Conservation (phyloP, 1,284 basidiomycete species). For the Microbotryum intermedium region DNA sequence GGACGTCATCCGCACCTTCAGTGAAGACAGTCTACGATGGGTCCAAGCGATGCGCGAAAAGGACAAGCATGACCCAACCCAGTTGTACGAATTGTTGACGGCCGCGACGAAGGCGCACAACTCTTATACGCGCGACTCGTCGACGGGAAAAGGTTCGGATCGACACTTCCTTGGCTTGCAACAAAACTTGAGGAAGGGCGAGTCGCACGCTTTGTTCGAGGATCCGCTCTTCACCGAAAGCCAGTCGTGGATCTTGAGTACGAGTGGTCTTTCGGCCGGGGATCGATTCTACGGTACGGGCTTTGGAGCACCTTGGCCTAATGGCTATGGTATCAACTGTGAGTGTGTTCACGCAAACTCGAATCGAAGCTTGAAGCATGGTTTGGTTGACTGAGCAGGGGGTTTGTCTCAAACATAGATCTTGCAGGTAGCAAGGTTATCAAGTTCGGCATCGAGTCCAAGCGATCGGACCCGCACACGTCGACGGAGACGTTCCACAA, state of each 20-base stretch:
- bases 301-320: slow-evolving; percentile 68
- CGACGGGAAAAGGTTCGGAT: slow-evolving; percentile 79
- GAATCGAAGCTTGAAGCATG: too few species aligned
- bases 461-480: slow-evolving; percentile 60
- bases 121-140: slow-evolving; percentile 65
- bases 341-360: slow-evolving; percentile 37
- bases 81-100: slow-evolving; percentile 52
- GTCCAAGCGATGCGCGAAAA: slow-evolving; percentile 66
- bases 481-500: slow-evolving; percentile 64
- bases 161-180: slow-evolving; percentile 82
- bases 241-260: slow-evolving; percentile 82
- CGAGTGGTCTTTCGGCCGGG: slow-evolving; percentile 81
- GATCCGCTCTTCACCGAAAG: slow-evolving; percentile 71
- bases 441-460: slow-evolving; percentile 94
- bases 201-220: slow-evolving; percentile 54
- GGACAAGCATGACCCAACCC: slow-evolving; percentile 45
- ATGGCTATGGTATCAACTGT: slow-evolving; percentile 92
- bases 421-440: slow-evolving; percentile 69
- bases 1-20: slow-evolving; percentile 78
- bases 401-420: slow-evolving; percentile 47
- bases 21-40: slow-evolving; percentile 66
- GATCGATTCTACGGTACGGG: slow-evolving; percentile 84
- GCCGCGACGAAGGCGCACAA: slow-evolving; percentile 67
- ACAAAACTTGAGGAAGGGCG: slow-evolving; percentile 50
- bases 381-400: too few species aligned